Base-by-base conservation (phyloP, 345 rosid species). In the Boechera divaricarpa region DNA sequence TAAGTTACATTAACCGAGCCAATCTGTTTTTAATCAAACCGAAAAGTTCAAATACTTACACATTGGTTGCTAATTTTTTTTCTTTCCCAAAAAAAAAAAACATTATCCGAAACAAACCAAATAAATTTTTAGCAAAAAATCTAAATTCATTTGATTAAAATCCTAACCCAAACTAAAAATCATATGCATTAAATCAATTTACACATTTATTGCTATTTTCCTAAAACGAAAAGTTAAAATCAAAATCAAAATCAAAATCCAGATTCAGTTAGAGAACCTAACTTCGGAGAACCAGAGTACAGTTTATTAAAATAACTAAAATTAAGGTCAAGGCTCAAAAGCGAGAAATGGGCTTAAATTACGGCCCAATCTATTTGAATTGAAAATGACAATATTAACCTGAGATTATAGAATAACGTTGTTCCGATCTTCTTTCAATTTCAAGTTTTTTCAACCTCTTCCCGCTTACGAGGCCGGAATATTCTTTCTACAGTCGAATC, bases 381-480 rank as follows among this genome's bases (percentile, higher is more conserved):
- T n/a, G 24, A 21, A 26, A 70, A 63, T 47, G 68, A 56, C 54
- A 13, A 4, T 47, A 56, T 0, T 12, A 7, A 16, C 47, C 59
- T 61, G 18, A 10, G 5, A 6, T 49, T 4, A n/a, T 47, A 1
- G 65, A 67, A 66, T 33, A 51, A 51, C 68, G 73, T 68, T 58
- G 48, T 28, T 32, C 54, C 63, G 73, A 72, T 72, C 48, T 29
- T 66, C 73, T 38, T 70, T 69, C 33, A 45, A 47, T 70, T 77
- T 77, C 80, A 69, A 77, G 74, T 77, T 54, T 51, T 44, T 54
- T 53, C 66, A 70, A 70, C 67, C 42, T 72, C 67, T 71, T 78
- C 81, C 81, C 77, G 81, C 81, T 71, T 77, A 65, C 57, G 45
- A 29, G 24, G 73, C 77, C 81, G 73, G 81, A 48, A 65, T 21